Conservation (phyloP, 2,329 filamentous ascomycete species). For the Diaporthe eres region DNA sequence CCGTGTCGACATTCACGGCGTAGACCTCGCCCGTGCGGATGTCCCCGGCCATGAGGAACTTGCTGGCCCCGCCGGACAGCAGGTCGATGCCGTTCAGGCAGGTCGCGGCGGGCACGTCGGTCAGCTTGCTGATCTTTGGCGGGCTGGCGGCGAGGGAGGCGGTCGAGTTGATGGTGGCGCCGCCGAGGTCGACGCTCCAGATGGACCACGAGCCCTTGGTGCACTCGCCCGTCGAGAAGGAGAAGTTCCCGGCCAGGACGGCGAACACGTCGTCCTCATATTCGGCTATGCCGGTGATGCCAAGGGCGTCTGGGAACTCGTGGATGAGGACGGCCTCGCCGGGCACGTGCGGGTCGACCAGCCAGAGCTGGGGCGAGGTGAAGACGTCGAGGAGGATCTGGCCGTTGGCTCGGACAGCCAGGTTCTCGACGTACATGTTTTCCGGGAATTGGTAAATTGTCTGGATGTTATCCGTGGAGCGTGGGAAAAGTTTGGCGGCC, state of each 20-base stretch:
- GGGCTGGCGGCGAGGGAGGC: slow-evolving; percentile 25
- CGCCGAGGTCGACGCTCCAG: slow-evolving; percentile 44
- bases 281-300: slow-evolving; percentile 55
- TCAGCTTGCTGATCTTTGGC: slow-evolving; percentile 44
- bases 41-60: slow-evolving; percentile 45
- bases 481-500: neutral
- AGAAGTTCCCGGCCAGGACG: slow-evolving; percentile 48
- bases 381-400: slow-evolving; percentile 52
- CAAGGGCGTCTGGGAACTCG: slow-evolving; percentile 46
- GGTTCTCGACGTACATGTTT: slow-evolving; percentile 50
- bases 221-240: slow-evolving; percentile 41
- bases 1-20: slow-evolving; percentile 44
- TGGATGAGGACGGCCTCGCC: slow-evolving; percentile 48
- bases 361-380: slow-evolving; percentile 50
- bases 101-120: slow-evolving; percentile 44
- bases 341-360: slow-evolving; percentile 49
- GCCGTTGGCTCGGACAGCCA: slow-evolving; percentile 53
- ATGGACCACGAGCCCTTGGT: slow-evolving; percentile 45
- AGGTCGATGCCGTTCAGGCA: slow-evolving; percentile 49
- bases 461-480: neutral
- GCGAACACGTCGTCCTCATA: slow-evolving; percentile 51
- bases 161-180: slow-evolving; percentile 44
- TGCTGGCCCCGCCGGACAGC: slow-evolving; percentile 37
- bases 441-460: slow-evolving; percentile 38
- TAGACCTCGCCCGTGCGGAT: slow-evolving; percentile 46